These are phyloP conservation scores for Eucalyptus marginata DNA, from an alignment of 345 rosid genomes.

Conservation along the genomic window DNA sequence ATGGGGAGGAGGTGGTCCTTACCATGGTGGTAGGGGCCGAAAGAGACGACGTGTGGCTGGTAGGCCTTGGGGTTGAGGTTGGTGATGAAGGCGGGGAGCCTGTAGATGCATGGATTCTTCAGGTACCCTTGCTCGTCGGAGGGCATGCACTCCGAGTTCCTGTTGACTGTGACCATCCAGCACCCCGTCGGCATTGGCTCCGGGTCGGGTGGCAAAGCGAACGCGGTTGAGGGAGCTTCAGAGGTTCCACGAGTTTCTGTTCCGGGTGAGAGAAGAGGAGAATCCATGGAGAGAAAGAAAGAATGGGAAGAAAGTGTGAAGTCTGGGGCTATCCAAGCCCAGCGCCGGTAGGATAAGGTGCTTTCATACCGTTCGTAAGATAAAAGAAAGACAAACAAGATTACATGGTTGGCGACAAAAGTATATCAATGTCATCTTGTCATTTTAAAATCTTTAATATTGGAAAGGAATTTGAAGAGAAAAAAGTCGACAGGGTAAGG, in stretches of 20 bases:
- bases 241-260: background rate
- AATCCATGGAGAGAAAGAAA: background rate
- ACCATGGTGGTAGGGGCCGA: constrained; percentile 22
- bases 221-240: too few species aligned
- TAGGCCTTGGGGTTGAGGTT: constrained; percentile 21
- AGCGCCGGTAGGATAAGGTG: background rate
- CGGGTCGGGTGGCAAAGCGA: too few species aligned
- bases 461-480: background rate
- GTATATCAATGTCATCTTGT: background rate
- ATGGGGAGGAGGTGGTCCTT: background rate
- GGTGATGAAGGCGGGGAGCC: constrained; percentile 10
- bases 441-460: background rate
- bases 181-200: too few species aligned
- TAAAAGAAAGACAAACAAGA: too few species aligned
- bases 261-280: background rate
- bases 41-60: constrained; percentile 24
- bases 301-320: background rate
- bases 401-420: background rate
- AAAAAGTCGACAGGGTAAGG: too few species aligned
- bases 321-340: background rate
- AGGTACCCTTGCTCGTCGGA: background rate
- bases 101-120: constrained; percentile 31
- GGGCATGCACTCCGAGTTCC: background rate
- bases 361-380: background rate
- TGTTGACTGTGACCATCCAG: too few species aligned